These are phyloP conservation scores for Dimargaris cristalligena DNA, from an alignment of 192 early-diverging fungal genomes.

Conservation along the genomic window DNA sequence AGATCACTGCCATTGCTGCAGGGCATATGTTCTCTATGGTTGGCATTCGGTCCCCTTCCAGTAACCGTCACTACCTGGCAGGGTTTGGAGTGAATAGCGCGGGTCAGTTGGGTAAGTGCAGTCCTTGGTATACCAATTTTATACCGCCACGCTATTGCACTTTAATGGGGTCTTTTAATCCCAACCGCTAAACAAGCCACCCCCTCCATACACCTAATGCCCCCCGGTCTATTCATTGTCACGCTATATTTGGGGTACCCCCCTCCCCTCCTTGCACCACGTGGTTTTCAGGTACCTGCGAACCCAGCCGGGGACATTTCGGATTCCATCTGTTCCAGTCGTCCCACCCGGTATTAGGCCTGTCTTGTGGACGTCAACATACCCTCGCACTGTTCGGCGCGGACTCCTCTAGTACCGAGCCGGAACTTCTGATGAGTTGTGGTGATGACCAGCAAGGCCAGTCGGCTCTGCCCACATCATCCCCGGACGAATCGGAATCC, in stretches of 20 bases:
- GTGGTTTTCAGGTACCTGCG: neutral
- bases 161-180: neutral
- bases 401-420: too few relatives aligned
- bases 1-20: constrained; percentile 6
- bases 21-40: constrained; percentile 9
- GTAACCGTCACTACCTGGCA: neutral
- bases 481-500: too few relatives aligned
- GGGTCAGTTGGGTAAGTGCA: neutral
- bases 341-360: neutral
- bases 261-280: neutral
- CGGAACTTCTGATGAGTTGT: neutral
- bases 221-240: neutral
- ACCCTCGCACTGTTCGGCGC: too few relatives aligned
- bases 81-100: neutral
- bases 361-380: neutral
- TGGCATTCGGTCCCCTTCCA: neutral
- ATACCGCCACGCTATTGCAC: neutral
- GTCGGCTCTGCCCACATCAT: too few relatives aligned
- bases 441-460: neutral
- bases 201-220: neutral
- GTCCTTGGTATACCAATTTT: neutral
- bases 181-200: neutral
- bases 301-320: neutral
- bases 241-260: neutral
- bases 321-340: neutral